Evolutionary conservation across 2,329 filamentous ascomycete species (phyloP).

Genomic region (Fusarium sp.): DNA sequence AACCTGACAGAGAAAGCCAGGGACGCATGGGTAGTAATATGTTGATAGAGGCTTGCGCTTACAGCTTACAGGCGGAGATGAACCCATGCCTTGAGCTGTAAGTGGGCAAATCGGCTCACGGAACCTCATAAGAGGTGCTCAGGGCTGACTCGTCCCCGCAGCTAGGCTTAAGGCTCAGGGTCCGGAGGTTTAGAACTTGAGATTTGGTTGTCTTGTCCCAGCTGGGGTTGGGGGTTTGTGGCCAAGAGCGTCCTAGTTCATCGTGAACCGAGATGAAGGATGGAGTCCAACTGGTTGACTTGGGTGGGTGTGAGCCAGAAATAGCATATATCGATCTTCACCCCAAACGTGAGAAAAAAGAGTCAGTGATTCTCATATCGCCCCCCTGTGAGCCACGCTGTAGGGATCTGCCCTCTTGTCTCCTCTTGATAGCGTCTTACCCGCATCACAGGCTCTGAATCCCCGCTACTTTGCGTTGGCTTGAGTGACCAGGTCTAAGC

Average conservation of each 20-base stretch:
- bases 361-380: conserved; percentile 1
- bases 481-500: neutral
- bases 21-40: conserved; percentile 23
- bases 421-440: conserved; percentile 1
- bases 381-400: neutral
- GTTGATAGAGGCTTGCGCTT: conserved; percentile 22
- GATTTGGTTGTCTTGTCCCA: conserved; percentile 18
- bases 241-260: conserved; percentile 5
- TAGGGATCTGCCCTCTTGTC: neutral
- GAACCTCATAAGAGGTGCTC: conserved; percentile 28
- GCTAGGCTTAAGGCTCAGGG: conserved; percentile 29
- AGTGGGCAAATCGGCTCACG: conserved; percentile 15
- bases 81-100: conserved; percentile 15
- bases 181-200: conserved; percentile 15
- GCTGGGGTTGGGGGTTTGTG: conserved; percentile 29
- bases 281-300: conserved; percentile 15
- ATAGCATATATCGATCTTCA: conserved; percentile 26
- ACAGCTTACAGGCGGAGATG: conserved; percentile 23
- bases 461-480: neutral
- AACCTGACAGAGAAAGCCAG: conserved; percentile 9
- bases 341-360: conserved; percentile 7
- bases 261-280: conserved; percentile 42
- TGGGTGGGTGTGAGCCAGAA: conserved; percentile 27
- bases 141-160: conserved; percentile 35
- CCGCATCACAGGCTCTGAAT: neutral